A percentile compares a stretch with the other conserved stretches of the same genome.
Evolutionary conservation across 1,284 basidiomycete genomes (phyloP).

Genomic region (Papiliotrema nemorosa): DNA sequence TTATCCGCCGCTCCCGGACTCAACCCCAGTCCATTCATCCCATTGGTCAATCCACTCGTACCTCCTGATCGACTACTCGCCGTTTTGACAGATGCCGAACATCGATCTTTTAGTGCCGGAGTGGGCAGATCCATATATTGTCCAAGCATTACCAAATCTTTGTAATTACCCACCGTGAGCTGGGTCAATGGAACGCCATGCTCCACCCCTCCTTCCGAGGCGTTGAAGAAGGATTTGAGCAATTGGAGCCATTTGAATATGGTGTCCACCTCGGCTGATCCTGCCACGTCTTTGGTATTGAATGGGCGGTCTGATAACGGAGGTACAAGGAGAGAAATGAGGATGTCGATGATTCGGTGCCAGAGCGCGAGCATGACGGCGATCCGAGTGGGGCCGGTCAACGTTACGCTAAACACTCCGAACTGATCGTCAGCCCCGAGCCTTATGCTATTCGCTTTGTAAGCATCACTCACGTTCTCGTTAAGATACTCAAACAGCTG

Average conservation of each 20-base stretch:
- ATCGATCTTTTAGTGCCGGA: constrained; percentile 35
- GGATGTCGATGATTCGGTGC: constrained; percentile 39
- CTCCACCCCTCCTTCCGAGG: constrained; percentile 38
- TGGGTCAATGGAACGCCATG: constrained; percentile 40
- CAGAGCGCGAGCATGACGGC: constrained; percentile 36
- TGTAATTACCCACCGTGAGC: constrained; percentile 40
- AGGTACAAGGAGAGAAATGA: constrained; percentile 45
- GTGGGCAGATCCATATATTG: constrained; percentile 48
- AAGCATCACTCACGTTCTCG: constrained; percentile 34
- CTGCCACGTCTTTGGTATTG: constrained; percentile 9
- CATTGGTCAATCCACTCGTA: constrained; percentile 1
- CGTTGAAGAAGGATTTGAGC: constrained; percentile 48
- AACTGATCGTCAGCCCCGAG: constrained; percentile 26
- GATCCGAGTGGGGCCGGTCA: constrained; percentile 25
- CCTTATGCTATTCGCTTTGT: not conserved
- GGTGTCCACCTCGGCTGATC: constrained; percentile 35
- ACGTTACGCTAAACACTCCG: constrained; percentile 40
- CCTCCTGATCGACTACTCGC: constrained; percentile 13
- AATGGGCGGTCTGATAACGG: constrained; percentile 41
- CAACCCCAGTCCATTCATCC: constrained; percentile 13
- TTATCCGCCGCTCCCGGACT: constrained; percentile 24
- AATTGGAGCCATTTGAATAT: constrained; percentile 48
- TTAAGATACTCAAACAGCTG: constrained; percentile 46
- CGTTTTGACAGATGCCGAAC: constrained; percentile 39
- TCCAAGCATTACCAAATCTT: constrained; percentile 45